These are phyloP conservation scores for Pouteria campechiana DNA, from an alignment of 179 eudicot genomes.

Conservation along the genomic window DNA sequence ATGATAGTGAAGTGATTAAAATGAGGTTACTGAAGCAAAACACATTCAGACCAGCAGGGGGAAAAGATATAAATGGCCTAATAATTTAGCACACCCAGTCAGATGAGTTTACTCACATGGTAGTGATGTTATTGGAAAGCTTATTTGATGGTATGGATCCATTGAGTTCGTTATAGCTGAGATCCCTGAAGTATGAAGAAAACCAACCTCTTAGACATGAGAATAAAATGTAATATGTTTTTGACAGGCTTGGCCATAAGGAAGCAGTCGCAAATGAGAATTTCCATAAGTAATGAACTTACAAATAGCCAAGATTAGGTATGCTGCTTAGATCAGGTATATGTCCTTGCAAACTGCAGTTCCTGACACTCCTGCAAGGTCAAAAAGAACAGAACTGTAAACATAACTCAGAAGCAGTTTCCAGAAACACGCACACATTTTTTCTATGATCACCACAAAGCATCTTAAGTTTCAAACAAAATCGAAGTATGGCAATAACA, in stretches of 20 bases:
- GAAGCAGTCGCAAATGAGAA: neutral
- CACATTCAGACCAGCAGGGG: no score
- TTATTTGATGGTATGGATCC: slow-evolving; percentile 32
- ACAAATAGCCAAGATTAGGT: slow-evolving; percentile 61
- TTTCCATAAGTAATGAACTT: slow-evolving; percentile 14
- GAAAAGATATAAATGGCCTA: no score
- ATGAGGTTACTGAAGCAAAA: no score
- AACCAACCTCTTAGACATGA: neutral
- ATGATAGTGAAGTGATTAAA: no score
- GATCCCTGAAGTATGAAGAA: slow-evolving; percentile 18
- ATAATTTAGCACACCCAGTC: no score
- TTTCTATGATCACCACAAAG: neutral
- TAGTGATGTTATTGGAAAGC: slow-evolving; percentile 29
- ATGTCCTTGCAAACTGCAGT: slow-evolving; percentile 62
- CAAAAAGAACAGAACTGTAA: neutral
- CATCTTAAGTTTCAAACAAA: neutral
- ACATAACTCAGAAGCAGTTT: neutral
- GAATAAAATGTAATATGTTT: no score
- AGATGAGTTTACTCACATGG: slow-evolving; percentile 32
- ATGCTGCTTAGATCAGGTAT: slow-evolving; percentile 66
- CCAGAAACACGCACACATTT: neutral
- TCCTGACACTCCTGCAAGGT: slow-evolving; percentile 71
- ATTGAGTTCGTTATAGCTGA: slow-evolving; percentile 29
- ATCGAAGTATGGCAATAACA: neutral
- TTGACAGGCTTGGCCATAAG: no score